Evolutionary conservation across 23 red algal genomes (phyloP).

Genomic region (Chondrus crispus): DNA sequence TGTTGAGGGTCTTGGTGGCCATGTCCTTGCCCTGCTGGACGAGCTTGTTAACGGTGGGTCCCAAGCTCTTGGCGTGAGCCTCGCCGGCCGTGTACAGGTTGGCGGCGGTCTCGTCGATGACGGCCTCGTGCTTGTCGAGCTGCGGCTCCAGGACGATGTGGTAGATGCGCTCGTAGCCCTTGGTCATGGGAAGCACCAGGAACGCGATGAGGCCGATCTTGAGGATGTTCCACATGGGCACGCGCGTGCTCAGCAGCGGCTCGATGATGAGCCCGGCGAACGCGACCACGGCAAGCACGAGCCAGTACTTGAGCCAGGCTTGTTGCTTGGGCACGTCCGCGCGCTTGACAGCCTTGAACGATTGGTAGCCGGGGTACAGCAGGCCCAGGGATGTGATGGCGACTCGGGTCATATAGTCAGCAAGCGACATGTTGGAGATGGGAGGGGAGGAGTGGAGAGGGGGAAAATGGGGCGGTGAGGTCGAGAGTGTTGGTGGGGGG

Average conservation of each 20-base stretch:
- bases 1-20: constrained; percentile 30
- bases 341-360: constrained; percentile 67
- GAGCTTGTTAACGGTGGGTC: constrained; percentile 19
- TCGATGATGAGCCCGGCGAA: constrained; percentile 42
- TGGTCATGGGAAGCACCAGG: constrained; percentile 55
- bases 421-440: constrained; percentile 19
- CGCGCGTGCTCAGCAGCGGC: constrained; percentile 33
- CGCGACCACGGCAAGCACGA: constrained; percentile 59
- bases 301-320: constrained; percentile 71
- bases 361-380: constrained; percentile 76
- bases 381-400: constrained; percentile 37
- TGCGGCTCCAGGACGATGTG: constrained; percentile 56
- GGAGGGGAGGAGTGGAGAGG: not conserved
- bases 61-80: constrained; percentile 42
- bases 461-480: not conserved
- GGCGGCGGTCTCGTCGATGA: constrained; percentile 52
- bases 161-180: constrained; percentile 59
- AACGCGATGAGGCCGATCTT: constrained; percentile 54
- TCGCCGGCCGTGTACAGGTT: constrained; percentile 46
- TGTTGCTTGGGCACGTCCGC: constrained; percentile 48
- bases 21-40: constrained; percentile 29
- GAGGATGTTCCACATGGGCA: constrained; percentile 59
- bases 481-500: not conserved
- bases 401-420: constrained; percentile 29
- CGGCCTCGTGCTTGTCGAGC: constrained; percentile 61